These are phyloP conservation scores for Euphrasia arctica DNA, from an alignment of 305 asterid species.

Conservation along the genomic window DNA sequence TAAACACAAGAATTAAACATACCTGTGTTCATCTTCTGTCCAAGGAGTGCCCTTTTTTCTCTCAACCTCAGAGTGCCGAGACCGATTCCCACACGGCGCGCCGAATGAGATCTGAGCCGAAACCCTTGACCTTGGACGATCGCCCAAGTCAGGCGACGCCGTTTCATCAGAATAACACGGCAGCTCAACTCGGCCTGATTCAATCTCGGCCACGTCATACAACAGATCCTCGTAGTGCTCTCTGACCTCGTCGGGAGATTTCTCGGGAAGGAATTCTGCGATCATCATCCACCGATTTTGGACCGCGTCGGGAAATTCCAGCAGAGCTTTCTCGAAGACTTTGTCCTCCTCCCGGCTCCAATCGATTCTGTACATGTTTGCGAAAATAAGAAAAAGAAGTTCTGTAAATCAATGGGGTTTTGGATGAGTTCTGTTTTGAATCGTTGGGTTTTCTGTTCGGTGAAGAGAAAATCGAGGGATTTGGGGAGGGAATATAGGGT, in stretches of 20 bases:
- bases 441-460: slow-evolving; percentile 16
- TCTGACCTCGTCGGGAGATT: slow-evolving; percentile 49
- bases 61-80: slow-evolving; percentile 51
- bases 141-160: slow-evolving; percentile 36
- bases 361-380: slow-evolving; percentile 29
- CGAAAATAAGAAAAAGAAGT: not conserved
- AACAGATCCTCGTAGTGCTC: slow-evolving; percentile 57
- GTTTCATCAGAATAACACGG: slow-evolving; percentile 59
- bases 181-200: slow-evolving; percentile 64
- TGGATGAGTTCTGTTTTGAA: not conserved
- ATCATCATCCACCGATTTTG: slow-evolving; percentile 60
- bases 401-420: not conserved
- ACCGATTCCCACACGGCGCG: slow-evolving; percentile 26
- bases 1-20: not conserved
- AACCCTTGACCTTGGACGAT: slow-evolving; percentile 30
- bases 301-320: slow-evolving; percentile 50
- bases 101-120: slow-evolving; percentile 72
- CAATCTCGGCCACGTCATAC: slow-evolving; percentile 55
- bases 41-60: slow-evolving; percentile 84
- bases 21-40: slow-evolving; percentile 92
- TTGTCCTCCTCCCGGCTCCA: slow-evolving; percentile 72
- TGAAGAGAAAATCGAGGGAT: not conserved
- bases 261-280: slow-evolving; percentile 46
- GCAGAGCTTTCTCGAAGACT: slow-evolving; percentile 57
- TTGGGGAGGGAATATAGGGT: slow-evolving; percentile 23